phyloP scores from a whole-genome alignment of 2,329 filamentous ascomycete species.

The Curvularia verruculosa region DNA sequence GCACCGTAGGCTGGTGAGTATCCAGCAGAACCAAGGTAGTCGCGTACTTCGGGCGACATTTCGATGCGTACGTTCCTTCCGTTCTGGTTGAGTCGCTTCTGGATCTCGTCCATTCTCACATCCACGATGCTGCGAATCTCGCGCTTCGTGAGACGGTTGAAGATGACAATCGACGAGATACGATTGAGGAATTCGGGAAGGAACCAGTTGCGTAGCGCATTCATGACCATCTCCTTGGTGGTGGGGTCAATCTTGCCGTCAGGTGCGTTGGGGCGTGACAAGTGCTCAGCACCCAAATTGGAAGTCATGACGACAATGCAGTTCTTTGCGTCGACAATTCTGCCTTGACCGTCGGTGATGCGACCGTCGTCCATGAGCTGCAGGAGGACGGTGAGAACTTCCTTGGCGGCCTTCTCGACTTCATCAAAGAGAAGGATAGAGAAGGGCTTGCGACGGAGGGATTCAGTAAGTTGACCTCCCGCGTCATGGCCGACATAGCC shows the following conservation, averaged over 20 bases:
- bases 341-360: slow-evolving; percentile 96
- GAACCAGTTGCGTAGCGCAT: slow-evolving; percentile 91
- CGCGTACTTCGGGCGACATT: slow-evolving; percentile 84
- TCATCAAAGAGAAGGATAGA: slow-evolving; percentile 98
- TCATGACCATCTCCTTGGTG: slow-evolving; percentile 89
- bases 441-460: slow-evolving; percentile 91
- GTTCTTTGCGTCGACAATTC: slow-evolving; percentile 93
- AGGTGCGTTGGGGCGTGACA: slow-evolving; percentile 76
- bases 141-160: slow-evolving; percentile 87
- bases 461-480: slow-evolving; percentile 94
- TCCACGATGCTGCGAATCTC: slow-evolving; percentile 98
- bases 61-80: slow-evolving; percentile 83
- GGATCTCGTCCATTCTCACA: slow-evolving; percentile 83
- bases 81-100: slow-evolving; percentile 86
- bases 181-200: slow-evolving; percentile 98
- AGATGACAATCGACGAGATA: slow-evolving; percentile 95
- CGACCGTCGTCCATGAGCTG: slow-evolving; percentile 99
- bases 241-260: slow-evolving; percentile 86
- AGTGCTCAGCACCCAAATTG: slow-evolving; percentile 92
- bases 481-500: slow-evolving; percentile 97
- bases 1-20: slow-evolving; percentile 97
- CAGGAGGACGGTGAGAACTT: slow-evolving; percentile 93
- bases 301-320: slow-evolving; percentile 99
- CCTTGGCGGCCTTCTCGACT: slow-evolving; percentile 98
- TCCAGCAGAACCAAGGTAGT: slow-evolving; percentile 88